A percentile compares a stretch with the other conserved stretches of the same genome.
phyloP scores from a whole-genome alignment of 1,284 basidiomycete genomes.

The Phenoliferia sp. region DNA sequence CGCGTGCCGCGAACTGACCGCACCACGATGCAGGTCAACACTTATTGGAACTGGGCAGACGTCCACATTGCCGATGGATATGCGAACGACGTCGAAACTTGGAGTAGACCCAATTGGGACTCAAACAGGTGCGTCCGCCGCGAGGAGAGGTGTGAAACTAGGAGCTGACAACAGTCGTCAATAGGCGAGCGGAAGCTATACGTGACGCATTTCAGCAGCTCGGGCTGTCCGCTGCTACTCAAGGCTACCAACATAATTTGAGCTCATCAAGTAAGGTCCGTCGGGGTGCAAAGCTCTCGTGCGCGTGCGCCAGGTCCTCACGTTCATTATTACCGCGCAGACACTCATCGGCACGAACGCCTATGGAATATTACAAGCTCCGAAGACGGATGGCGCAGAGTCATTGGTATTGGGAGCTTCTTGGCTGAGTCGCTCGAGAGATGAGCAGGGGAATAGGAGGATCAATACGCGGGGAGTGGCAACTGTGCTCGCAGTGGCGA shows the following conservation, averaged over 20 bases:
- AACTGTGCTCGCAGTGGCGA: conserved; percentile 72
- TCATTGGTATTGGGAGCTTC: conserved; percentile 85
- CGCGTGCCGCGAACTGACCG: neutral
- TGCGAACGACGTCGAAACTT: conserved; percentile 60
- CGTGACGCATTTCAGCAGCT: conserved; percentile 59
- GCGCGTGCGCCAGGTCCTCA: neutral
- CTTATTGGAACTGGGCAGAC: conserved; percentile 81
- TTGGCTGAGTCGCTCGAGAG: conserved; percentile 60
- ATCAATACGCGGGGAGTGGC: conserved; percentile 83
- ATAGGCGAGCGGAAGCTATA: conserved; percentile 60
- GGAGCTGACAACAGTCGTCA: neutral
- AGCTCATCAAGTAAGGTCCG: conserved; percentile 10
- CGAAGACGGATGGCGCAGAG: conserved; percentile 82
- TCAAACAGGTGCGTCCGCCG: conserved; percentile 56
- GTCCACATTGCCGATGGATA: conserved; percentile 77
- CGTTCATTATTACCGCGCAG: conserved; percentile 38
- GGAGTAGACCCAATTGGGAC: conserved; percentile 55
- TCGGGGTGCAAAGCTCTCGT: conserved; percentile 21
- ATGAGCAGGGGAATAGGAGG: conserved; percentile 46
- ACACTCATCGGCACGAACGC: conserved; percentile 62
- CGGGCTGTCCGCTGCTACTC: conserved; percentile 63
- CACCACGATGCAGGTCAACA: conserved; percentile 60
- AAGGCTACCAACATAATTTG: conserved; percentile 57
- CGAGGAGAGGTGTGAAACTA: neutral
- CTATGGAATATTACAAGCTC: conserved; percentile 75